phyloP scores from a whole-genome alignment of 768 basidiomycete species.

The Panaeolus papilionaceus region DNA sequence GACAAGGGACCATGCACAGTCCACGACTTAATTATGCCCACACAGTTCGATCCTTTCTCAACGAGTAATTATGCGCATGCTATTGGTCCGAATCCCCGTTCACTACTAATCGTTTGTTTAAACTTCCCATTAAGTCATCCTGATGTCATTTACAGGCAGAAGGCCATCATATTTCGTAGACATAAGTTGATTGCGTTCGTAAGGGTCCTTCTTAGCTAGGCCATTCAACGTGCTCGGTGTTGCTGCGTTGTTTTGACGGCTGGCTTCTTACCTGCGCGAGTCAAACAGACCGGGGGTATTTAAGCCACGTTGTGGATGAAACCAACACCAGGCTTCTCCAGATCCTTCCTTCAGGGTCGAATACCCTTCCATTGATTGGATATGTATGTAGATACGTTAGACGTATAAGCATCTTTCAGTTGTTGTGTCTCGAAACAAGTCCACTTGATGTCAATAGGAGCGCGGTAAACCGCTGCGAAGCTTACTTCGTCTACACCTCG shows the following conservation, averaged over 20 bases:
- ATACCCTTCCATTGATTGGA: background rate
- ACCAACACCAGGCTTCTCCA: background rate
- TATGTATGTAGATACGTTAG: background rate
- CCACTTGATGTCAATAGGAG: background rate
- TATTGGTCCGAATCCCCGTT: slow-evolving; percentile 8
- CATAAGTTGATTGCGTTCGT: background rate
- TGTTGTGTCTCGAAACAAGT: background rate
- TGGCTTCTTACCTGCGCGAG: background rate
- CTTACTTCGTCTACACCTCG: background rate
- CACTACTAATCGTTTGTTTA: slow-evolving; percentile 14
- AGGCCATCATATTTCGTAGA: background rate
- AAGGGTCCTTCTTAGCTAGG: background rate
- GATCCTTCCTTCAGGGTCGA: background rate
- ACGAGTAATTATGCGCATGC: background rate
- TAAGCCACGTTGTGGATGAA: slow-evolving; percentile 1
- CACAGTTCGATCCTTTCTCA: slow-evolving; percentile 7
- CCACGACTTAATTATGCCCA: slow-evolving; percentile 14
- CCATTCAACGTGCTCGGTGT: background rate
- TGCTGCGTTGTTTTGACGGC: background rate
- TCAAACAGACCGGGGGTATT: background rate
- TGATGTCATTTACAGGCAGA: background rate
- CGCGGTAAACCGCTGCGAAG: background rate
- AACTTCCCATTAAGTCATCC: slow-evolving; percentile 6
- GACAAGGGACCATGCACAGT: slow-evolving; percentile 11
- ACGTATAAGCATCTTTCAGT: background rate